Base-by-base conservation (phyloP, 805 yeast genomes). In the Metschnikowia anglica region DNA sequence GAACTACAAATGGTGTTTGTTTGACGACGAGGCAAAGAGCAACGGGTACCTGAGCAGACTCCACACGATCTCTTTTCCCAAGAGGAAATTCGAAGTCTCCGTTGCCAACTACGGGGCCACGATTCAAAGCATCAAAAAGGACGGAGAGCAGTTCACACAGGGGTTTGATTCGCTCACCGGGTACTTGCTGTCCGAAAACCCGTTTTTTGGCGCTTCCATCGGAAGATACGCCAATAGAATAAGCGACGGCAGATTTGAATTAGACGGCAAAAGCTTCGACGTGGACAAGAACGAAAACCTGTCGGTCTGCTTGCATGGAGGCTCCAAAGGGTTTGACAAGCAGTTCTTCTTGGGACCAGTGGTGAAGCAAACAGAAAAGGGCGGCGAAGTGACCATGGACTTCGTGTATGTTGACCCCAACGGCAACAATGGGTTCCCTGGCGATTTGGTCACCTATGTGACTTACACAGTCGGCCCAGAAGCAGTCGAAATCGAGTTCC, bases 191-290 rank as follows among this genome's bases (percentile, higher is more conserved):
- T 11, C 44, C 7, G 30, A 34, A 24, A 73, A 76, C 53, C 79
- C 80, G 15, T 79, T 66, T 56, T 70, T 81, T 43, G 87, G 87
- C 27, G 79, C 85, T 21, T 76, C 84, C 15, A 73, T 81, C 29
- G 88, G 88, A 21, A 70, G 88, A 34, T 74, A 69, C 46, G 86
- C 86, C 40, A 83, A 82, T 59, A 70, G 88, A 44, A 73, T 82
- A 38, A 53, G 61, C 9, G 63, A 65, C 32, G 83, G 79, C 23
- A 48, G 55, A 38, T 68, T 78, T 48, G 39, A 48, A 11, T 46
- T 80, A 17, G 64, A 66, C 26, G 79, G 75, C 5, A 55, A 62
- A 39, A 54, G 58, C 10, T 74, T 68, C 53, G 54, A 63, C 17
- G 59, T 81, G 41, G 66, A 71, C 16, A 53, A 61, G 26, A 78